Evolutionary conservation across 2,329 filamentous ascomycete species (phyloP), one percentile per base, ranked within the genome.

Genomic region (Hymenoscyphus occultus): DNA sequence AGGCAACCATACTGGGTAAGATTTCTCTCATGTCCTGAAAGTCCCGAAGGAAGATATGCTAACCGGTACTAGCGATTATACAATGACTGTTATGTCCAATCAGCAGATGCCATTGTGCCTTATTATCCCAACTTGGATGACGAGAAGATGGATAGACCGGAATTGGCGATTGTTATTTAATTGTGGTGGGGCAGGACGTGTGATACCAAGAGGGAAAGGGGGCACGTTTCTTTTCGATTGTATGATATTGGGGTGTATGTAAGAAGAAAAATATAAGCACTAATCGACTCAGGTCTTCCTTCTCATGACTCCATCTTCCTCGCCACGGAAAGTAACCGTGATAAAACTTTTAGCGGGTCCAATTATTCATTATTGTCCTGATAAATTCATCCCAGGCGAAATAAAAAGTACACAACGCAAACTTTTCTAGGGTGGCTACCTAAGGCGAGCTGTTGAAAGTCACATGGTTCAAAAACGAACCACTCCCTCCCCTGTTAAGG

Each of bases 31-130:
- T 6, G 22, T n/a, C 10, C 10, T 13, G 14, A 16, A 56, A 39
- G n/a, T 60, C 4, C 19, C 10, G 19, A 54, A 54, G 19, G 5
- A 54, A 28, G 1, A 54, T 54, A 13, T 61, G 32, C 62, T 64
- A 59, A 64, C 19, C 22, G 4, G 14, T 61, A 19, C 3, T 35
- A 66, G 64, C 84, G 95, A 65, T 81, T 99, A 56, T 97, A 97
- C 80, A 99, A 99, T 74, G 93, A 97, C 77, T 92, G 93, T 3
- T 99, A 99, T 76, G 94, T 98, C 59, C 92, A 96, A 75, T 88
- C 86, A 39, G 94, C 94, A 19, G 95, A 99, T 78, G 87, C 92
- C 35, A 96, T 99, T 88, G 91, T 99, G 63, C 96, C 95, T 1
- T 97, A 97, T 75, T 99, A 97, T 76, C 95, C 94, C 1, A 90